Evolutionary conservation across 352 stramenopile species (phyloP), one percentile per base, ranked within the genome.

Genomic region (Phytopythium litorale): DNA sequence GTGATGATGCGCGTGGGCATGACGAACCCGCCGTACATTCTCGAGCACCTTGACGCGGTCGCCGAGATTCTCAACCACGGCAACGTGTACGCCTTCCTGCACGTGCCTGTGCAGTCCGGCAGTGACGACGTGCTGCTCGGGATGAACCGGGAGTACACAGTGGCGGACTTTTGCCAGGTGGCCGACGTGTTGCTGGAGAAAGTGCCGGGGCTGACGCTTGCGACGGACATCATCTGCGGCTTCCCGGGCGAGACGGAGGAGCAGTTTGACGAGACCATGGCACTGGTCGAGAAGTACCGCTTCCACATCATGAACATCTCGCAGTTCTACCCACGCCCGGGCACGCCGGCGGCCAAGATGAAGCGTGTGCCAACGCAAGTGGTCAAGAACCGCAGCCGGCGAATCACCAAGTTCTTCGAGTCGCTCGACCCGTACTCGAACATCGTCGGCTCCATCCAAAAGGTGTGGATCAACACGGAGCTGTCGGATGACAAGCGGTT

Each of bases 301-400:
- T 97, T 98, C 62, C 76, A 90, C 63, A 92, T 97, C 60, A 88
- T 96, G 69, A 98, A 98, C 68, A 98, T 98, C 65, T 97, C 90
- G 35, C 87, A 97, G 67, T 98, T 98, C 60, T 98, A 98, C 69
- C 89, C 91, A 38, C 86, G 92, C 1, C 91, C 91, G 6, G 91
- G 91, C 21, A 98, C 92, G 11, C 89, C 90, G 0, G 92, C 91
- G 7, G 92, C 92, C 7, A 91, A 89, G 58, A 97, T 98, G 90
- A 87, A 83, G 56, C 86, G 87, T 49, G 79, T 98, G 23, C 72
- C 79, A 11, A 97, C 87, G 1, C 79, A 94, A 32, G 69, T 97
- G 18, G 89, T 97, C 33, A 98, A 98, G 72, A 88, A 92, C 62
- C 81, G 92, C 25, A 96, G 79, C 51, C 81, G 90, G 15, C 76